Conservation (phyloP, 192 early-diverging fungal genomes). For the Coemansia sp. region DNA sequence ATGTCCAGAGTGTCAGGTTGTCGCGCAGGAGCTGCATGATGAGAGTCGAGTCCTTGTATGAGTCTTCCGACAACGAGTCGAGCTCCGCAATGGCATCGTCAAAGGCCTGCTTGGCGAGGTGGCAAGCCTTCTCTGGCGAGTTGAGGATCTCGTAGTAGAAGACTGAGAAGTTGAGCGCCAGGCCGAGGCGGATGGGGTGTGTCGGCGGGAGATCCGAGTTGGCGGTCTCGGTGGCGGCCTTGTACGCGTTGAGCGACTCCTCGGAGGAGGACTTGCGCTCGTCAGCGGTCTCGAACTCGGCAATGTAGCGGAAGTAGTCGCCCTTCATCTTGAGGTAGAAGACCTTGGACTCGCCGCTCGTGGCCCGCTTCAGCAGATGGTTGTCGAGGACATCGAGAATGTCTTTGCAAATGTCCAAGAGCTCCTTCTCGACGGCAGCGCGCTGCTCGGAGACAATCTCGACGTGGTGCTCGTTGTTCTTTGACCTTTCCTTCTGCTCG, state of each 20-base stretch:
- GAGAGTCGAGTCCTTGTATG: slow-evolving; percentile 95
- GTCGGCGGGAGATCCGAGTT: slow-evolving; percentile 80
- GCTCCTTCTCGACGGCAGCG: slow-evolving; percentile 89
- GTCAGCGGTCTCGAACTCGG: slow-evolving; percentile 91
- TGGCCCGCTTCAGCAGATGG: slow-evolving; percentile 82
- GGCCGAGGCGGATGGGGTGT: slow-evolving; percentile 95
- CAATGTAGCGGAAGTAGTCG: slow-evolving; percentile 99
- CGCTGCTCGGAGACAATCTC: slow-evolving; percentile 91
- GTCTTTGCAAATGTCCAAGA: slow-evolving; percentile 91
- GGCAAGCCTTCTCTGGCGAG: slow-evolving; percentile 90
- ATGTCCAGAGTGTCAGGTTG: slow-evolving; percentile 96
- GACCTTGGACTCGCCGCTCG: slow-evolving; percentile 96
- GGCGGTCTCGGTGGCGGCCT: slow-evolving; percentile 88
- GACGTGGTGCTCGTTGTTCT: slow-evolving; percentile 78
- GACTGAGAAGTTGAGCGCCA: slow-evolving; percentile 97
- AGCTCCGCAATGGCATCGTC: slow-evolving; percentile 95
- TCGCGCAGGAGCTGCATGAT: slow-evolving; percentile 98
- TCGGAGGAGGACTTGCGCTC: slow-evolving; percentile 85
- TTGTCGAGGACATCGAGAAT: slow-evolving; percentile 87
- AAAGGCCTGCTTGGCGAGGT: slow-evolving; percentile 89
- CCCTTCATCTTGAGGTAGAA: slow-evolving; percentile 99
- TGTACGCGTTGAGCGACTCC: slow-evolving; percentile 92
- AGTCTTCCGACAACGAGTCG: slow-evolving; percentile 89
- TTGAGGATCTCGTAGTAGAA: slow-evolving; percentile 99
- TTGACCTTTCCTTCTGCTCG: slow-evolving; percentile 90